Evolutionary conservation across 2,329 filamentous ascomycete genomes (phyloP).

Genomic region (Verticillium zaregamsianum): DNA sequence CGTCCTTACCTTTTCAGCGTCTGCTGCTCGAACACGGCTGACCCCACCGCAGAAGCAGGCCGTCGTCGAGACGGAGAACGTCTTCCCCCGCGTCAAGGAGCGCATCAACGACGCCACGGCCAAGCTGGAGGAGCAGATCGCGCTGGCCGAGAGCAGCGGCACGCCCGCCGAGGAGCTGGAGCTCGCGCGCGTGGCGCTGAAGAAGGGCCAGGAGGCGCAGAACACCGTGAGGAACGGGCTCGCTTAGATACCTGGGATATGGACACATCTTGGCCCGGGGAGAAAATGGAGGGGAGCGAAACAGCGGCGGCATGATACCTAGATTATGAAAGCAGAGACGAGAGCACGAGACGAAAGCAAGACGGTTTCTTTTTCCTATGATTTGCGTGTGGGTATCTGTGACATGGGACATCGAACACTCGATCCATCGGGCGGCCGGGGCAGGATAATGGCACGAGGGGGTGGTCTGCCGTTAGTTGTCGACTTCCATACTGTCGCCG

Average conservation of each 20-base stretch:
- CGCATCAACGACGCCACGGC: slow-evolving; percentile 69
- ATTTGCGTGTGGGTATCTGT: neutral
- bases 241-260: neutral
- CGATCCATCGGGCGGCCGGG: neutral
- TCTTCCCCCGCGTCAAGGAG: slow-evolving; percentile 68
- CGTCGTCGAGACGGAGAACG: slow-evolving; percentile 80
- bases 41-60: slow-evolving; percentile 59
- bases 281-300: neutral
- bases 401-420: neutral
- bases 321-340: neutral
- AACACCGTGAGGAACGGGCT: neutral
- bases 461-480: slow-evolving; percentile 31
- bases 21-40: neutral
- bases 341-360: neutral
- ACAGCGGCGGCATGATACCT: neutral
- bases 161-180: slow-evolving; percentile 44
- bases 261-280: too few species aligned
- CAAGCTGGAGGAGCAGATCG: slow-evolving; percentile 73
- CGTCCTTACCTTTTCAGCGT: neutral
- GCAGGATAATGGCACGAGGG: neutral
- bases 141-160: slow-evolving; percentile 50
- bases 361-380: too few species aligned
- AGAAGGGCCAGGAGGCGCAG: slow-evolving; percentile 39
- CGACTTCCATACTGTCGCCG: slow-evolving; percentile 62
- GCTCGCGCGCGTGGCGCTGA: slow-evolving; percentile 51